phyloP scores from a whole-genome alignment of 2,329 filamentous ascomycete species.

The Penicillium concentricum region DNA sequence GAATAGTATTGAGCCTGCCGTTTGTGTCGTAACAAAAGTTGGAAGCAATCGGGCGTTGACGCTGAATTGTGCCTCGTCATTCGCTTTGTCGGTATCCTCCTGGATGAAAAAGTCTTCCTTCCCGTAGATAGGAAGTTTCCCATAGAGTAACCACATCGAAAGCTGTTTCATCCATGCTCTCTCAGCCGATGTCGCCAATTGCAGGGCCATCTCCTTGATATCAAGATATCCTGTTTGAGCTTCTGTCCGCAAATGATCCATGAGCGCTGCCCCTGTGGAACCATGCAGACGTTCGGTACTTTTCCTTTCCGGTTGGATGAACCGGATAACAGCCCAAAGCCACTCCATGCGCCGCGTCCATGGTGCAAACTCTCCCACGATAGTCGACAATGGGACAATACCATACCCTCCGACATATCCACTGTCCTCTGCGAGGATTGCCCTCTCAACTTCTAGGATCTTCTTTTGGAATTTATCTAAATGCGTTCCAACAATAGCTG shows the following conservation, averaged over 20 bases:
- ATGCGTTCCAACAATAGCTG: constrained; percentile 71
- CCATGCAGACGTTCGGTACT: constrained; percentile 26
- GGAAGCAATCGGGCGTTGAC: constrained; percentile 65
- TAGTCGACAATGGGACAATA: constrained; percentile 83
- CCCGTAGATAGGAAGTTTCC: constrained; percentile 74
- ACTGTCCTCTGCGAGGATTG: constrained; percentile 73
- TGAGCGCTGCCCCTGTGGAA: constrained; percentile 70
- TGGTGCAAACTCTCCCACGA: constrained; percentile 80
- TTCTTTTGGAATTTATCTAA: constrained; percentile 78
- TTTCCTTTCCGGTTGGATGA: constrained; percentile 57
- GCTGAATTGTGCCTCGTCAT: constrained; percentile 54
- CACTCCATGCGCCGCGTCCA: constrained; percentile 85
- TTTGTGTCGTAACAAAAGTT: constrained; percentile 71
- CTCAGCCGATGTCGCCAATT: constrained; percentile 75
- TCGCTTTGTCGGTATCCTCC: constrained; percentile 39
- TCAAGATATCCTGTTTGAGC: constrained; percentile 86
- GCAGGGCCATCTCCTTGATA: constrained; percentile 72
- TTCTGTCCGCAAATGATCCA: constrained; percentile 73
- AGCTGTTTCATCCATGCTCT: constrained; percentile 88
- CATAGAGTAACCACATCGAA: constrained; percentile 87
- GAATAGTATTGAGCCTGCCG: constrained; percentile 82
- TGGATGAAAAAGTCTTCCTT: constrained; percentile 84
- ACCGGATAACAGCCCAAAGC: constrained; percentile 72
- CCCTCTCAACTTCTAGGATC: constrained; percentile 78
- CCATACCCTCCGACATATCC: constrained; percentile 84